Conservation (phyloP, 768 basidiomycete genomes). For the Tricholomella constricta region DNA sequence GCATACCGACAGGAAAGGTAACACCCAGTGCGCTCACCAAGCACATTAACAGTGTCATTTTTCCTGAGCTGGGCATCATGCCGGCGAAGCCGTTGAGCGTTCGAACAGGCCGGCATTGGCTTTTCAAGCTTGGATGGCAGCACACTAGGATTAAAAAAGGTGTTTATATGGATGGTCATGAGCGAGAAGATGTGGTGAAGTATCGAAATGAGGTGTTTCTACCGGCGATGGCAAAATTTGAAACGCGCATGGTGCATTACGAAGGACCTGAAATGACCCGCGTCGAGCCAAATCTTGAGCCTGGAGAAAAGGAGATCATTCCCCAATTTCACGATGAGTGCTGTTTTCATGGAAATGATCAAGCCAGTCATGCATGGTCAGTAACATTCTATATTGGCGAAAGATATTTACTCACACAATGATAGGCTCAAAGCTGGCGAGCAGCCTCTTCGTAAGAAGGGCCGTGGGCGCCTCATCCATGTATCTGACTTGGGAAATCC, state of each 20-base stretch:
- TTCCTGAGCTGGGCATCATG: conserved; percentile 31
- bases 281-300: not conserved
- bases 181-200: conserved; percentile 22
- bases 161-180: conserved; percentile 28
- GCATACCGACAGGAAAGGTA: no score
- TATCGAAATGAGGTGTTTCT: conserved; percentile 14
- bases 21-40: conserved; percentile 23
- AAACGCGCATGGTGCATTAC: conserved; percentile 6
- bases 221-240: conserved; percentile 6
- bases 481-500: conserved; percentile 33
- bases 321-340: no score
- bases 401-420: no score
- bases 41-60: conserved; percentile 27
- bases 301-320: no score
- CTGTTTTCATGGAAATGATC: not conserved
- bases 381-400: no score
- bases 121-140: conserved; percentile 27
- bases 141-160: conserved; percentile 23
- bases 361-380: not conserved
- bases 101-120: conserved; percentile 39
- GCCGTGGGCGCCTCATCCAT: conserved; percentile 29
- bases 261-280: not conserved
- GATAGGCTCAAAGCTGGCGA: no score
- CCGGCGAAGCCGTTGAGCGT: conserved; percentile 24
- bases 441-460: conserved; percentile 20